Percentiles rank a stretch among this genome's conserved stretches.
Conservation (phyloP, 108 stramenopile genomes). For the Skeletonema potamos region DNA sequence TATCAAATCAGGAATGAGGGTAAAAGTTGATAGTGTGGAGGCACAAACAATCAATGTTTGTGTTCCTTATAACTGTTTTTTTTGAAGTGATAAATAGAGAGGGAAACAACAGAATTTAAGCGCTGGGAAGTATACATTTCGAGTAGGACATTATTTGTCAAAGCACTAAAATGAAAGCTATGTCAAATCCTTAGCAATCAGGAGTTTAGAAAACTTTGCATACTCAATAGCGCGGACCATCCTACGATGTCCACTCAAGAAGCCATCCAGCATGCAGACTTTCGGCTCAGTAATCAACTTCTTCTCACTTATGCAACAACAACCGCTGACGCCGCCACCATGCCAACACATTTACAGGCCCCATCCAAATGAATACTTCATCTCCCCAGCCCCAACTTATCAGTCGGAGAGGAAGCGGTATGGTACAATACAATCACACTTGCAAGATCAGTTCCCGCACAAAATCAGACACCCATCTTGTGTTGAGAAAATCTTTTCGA, state of each 20-base stretch:
- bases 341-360: too few species aligned
- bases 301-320: too few species aligned
- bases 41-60: not conserved
- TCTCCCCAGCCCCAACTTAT: too few species aligned
- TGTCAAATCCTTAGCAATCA: not conserved
- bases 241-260: too few species aligned
- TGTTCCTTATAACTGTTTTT: not conserved
- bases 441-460: not conserved
- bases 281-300: too few species aligned
- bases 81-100: not conserved
- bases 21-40: not conserved
- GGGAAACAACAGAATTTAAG: not conserved
- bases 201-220: not conserved
- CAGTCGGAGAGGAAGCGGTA: too few species aligned
- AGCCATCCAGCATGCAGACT: too few species aligned
- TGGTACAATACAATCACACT: too few species aligned
- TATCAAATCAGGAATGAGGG: not conserved
- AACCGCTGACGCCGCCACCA: too few species aligned
- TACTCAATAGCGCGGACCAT: too few species aligned
- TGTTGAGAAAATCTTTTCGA: not conserved
- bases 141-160: not conserved
- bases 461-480: not conserved
- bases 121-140: not conserved
- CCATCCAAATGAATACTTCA: too few species aligned
- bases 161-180: not conserved